These are phyloP conservation scores for Diaporthe australafricana DNA, from an alignment of 2,329 filamentous ascomycete species.

Conservation along the genomic window DNA sequence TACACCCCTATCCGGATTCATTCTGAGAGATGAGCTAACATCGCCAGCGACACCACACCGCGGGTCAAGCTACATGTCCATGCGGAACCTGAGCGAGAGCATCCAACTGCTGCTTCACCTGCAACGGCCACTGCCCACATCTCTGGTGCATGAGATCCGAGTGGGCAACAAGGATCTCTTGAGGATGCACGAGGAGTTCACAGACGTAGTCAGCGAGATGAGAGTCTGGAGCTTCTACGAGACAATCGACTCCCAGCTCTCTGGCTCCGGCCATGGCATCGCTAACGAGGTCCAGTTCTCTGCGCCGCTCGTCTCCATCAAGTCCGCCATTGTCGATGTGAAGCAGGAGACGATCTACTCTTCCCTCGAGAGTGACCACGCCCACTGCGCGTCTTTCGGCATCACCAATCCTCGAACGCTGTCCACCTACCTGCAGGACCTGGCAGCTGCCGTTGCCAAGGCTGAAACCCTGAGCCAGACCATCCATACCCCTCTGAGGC, in stretches of 20 bases:
- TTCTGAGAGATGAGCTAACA: slow-evolving; percentile 33
- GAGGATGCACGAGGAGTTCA: slow-evolving; percentile 65
- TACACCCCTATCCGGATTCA: neutral
- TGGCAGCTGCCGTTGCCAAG: slow-evolving; percentile 51
- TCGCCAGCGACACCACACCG: slow-evolving; percentile 67
- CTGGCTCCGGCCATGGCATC: slow-evolving; percentile 52
- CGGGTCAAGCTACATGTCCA: slow-evolving; percentile 72
- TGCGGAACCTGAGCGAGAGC: slow-evolving; percentile 64
- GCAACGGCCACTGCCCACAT: slow-evolving; percentile 60
- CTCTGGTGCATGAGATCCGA: slow-evolving; percentile 62
- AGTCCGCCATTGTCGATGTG: slow-evolving; percentile 63
- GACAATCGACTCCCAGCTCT: slow-evolving; percentile 69
- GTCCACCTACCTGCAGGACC: slow-evolving; percentile 52
- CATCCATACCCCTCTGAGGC: slow-evolving; percentile 58
- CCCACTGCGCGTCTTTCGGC: slow-evolving; percentile 66
- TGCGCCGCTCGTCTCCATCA: slow-evolving; percentile 69
- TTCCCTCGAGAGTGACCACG: slow-evolving; percentile 63
- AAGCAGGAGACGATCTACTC: slow-evolving; percentile 64
- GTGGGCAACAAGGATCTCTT: slow-evolving; percentile 62
- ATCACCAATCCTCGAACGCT: slow-evolving; percentile 61
- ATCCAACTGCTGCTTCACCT: slow-evolving; percentile 65
- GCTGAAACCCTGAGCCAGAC: slow-evolving; percentile 50
- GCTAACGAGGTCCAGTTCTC: slow-evolving; percentile 65
- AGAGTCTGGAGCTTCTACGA: slow-evolving; percentile 74
- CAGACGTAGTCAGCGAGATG: slow-evolving; percentile 66